phyloP scores from a whole-genome alignment of 169 alveolate genomes.

The Eimeria praecox region DNA sequence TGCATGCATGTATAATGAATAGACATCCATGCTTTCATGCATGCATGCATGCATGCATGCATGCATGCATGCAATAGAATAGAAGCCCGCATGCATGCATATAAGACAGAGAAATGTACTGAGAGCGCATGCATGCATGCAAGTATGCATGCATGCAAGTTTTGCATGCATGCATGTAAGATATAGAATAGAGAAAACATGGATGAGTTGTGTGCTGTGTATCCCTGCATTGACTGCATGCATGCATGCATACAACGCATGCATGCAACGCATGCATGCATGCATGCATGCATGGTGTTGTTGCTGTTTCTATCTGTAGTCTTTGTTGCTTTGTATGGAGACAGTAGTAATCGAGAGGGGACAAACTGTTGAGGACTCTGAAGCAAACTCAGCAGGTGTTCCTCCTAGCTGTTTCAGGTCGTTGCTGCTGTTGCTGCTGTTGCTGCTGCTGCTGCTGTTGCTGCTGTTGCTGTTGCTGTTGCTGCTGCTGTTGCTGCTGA shows the following conservation, averaged over 20 bases:
- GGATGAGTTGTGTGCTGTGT: too few species aligned
- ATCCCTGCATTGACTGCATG: not conserved
- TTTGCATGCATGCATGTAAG: not conserved
- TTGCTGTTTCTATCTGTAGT: not conserved
- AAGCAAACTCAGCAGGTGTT: not conserved
- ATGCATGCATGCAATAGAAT: too few species aligned
- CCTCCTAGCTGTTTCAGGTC: slow-evolving; percentile 45
- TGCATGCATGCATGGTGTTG: too few species aligned
- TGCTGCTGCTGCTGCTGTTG: slow-evolving; percentile 54
- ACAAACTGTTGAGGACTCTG: slow-evolving; percentile 24
- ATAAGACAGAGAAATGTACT: not conserved
- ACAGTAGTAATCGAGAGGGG: not conserved
- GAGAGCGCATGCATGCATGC: not conserved
- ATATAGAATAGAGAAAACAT: too few species aligned
- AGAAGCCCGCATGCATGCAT: not conserved
- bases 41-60: slow-evolving; percentile 27
- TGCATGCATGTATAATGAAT: not conserved
- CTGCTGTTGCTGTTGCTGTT: slow-evolving; percentile 23
- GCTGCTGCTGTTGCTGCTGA: too few species aligned
- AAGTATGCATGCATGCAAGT: not conserved
- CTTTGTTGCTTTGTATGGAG: slow-evolving; percentile 18
- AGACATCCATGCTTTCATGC: not conserved
- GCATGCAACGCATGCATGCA: slow-evolving; percentile 34
- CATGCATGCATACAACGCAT: not conserved
- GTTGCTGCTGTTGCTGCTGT: slow-evolving; percentile 42